Evolutionary conservation across 257 asterid genomes (phyloP), one percentile per base, ranked within the genome.

Genomic region (Leptodermis oblonga): DNA sequence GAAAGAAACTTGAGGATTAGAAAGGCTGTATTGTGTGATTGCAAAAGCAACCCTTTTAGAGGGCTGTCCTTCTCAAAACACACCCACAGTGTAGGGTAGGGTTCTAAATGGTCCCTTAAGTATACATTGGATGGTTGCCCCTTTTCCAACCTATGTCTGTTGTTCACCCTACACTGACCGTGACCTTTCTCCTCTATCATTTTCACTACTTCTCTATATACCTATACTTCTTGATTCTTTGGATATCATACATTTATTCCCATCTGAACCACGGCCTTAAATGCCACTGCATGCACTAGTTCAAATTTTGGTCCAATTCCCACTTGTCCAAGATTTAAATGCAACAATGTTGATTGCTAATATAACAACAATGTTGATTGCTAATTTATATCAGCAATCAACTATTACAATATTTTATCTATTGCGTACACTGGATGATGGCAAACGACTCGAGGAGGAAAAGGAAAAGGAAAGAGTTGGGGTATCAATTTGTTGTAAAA

Each of bases 91-190:
- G 5, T 39, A 72, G 28, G 62, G 25, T 37, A n/a, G n/a, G n/a
- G n/a, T 36, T 18, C 3, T 20, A 1, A 67, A 80, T 85, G 89
- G 92, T 82, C 90, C 96, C 86, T 39, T 4, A 39, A 39, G 7
- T 77, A 78, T 53, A 25, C 75, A n/a, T n/a, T n/a, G n/a, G 65
- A 66, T 33, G 66, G 70, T 74, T 85, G 78, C 63, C 80, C 81
- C 76, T 74, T 69, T 69, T 3, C 18, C 60, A 78, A 77, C 51
- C 78, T 67, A 64, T 85, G 96, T 89, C 88, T 77, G 86, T 79
- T 69, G 85, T 85, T 85, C 83, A 77, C 87, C 91, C 91, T 79
- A 85, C 96, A 85, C 7, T 69, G 79, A 85, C 70, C 78, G 70
- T 71, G 82, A 83, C 77, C 71, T 26, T 70, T 58, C 55, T 52